phyloP scores from a whole-genome alignment of 2,329 filamentous ascomycete genomes.

The Sarocladium strictum region DNA sequence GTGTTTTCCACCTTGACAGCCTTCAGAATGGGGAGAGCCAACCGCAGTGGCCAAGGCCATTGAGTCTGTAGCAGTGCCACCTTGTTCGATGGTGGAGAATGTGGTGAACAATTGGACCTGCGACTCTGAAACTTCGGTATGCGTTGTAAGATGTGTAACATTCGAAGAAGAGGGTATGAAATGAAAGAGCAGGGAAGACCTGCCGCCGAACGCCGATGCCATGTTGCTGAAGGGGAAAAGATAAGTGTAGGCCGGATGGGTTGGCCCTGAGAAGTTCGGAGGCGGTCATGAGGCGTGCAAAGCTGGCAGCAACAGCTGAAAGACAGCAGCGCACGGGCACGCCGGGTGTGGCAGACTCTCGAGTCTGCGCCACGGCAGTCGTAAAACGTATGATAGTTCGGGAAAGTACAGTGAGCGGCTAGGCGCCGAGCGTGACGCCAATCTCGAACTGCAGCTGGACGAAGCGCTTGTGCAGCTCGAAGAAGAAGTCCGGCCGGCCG shows the following conservation, averaged over 20 bases:
- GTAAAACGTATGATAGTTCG: conserved; percentile 20
- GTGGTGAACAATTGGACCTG: too few species aligned
- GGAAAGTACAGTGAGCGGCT: neutral
- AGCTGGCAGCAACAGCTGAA: neutral
- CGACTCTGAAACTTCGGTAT: too few species aligned
- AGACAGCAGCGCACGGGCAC: neutral
- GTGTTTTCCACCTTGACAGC: too few species aligned
- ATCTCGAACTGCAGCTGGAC: conserved; percentile 57
- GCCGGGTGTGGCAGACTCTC: neutral
- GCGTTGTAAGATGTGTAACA: neutral
- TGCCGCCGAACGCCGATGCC: neutral
- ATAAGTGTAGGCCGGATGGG: neutral
- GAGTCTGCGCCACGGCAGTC: too few species aligned
- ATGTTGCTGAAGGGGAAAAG: neutral
- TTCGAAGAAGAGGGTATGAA: neutral
- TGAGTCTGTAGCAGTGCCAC: too few species aligned
- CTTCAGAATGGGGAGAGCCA: neutral
- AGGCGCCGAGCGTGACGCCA: conserved; percentile 33
- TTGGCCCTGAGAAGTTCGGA: neutral
- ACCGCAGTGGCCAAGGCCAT: too few species aligned
- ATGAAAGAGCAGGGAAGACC: neutral
- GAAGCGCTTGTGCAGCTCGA: conserved; percentile 59
- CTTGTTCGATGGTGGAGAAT: too few species aligned
- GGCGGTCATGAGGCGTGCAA: neutral
- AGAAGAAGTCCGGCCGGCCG: conserved; percentile 62